phyloP scores from a whole-genome alignment of 2,329 filamentous ascomycete species.

The Colletotrichum siamense region DNA sequence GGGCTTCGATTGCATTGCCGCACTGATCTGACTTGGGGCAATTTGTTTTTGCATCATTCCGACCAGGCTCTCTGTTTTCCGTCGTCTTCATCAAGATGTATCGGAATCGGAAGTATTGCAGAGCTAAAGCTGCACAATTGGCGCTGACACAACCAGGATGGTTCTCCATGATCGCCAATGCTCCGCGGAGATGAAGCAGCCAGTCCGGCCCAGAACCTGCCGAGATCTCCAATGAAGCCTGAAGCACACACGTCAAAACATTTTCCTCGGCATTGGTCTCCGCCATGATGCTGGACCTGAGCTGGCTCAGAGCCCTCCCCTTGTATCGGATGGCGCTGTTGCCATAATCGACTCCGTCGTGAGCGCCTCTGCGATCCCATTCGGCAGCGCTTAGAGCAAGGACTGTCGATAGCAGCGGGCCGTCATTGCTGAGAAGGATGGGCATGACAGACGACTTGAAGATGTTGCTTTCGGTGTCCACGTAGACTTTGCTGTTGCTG shows the following conservation, averaged over 20 bases:
- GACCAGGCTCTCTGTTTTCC: not conserved
- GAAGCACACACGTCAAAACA: slow-evolving; percentile 2
- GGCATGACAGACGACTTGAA: not conserved
- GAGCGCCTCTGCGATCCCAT: not conserved
- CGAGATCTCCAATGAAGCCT: not conserved
- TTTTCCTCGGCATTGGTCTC: not conserved
- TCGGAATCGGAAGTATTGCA: slow-evolving; percentile 4
- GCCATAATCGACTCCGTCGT: not conserved
- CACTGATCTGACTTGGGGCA: not conserved
- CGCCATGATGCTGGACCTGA: not conserved
- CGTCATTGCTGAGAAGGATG: not conserved
- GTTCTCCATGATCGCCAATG: not conserved
- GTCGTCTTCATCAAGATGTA: slow-evolving; percentile 1
- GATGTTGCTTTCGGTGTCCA: not conserved
- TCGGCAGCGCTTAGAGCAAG: not conserved
- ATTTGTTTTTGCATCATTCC: not conserved
- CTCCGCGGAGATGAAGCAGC: not conserved
- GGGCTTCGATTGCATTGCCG: not conserved
- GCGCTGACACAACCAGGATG: not conserved
- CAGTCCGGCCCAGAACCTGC: not conserved
- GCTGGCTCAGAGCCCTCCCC: not conserved
- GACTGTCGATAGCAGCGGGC: not conserved
- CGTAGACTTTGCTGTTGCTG: not conserved
- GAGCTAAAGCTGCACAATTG: not conserved
- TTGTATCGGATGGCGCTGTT: not conserved